Base-by-base conservation (phyloP, 345 rosid species). In the Linum lewisii region DNA sequence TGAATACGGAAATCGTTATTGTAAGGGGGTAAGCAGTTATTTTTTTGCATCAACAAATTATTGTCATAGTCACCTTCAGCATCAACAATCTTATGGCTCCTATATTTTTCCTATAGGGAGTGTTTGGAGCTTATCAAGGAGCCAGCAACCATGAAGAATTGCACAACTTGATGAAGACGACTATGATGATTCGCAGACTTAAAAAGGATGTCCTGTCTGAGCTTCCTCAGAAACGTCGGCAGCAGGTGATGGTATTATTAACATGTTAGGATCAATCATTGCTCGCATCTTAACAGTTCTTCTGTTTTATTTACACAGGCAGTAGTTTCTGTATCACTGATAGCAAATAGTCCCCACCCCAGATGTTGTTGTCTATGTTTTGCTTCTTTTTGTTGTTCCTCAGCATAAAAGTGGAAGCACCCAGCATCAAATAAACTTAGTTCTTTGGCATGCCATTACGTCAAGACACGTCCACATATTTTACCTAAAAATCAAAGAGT, bases 131-230 rank as follows among this genome's bases (percentile, higher is more conserved):
- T 54, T 92, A 86, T 78, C 96, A 92, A 80, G 98, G 96, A 56
- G 81, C 98, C 58, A 86, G 87, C 75, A 88, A 92, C 81, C 98
- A 92, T 73, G 98, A 92, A 42, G 98, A 92, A 75, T 78, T 92
- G 81, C 98, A 92, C 78, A 84, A 79, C 82, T 72, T 88, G 83
- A 88, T 92, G 81, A 92, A 86, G 84, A 90, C 96, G 71, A 92
- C 98, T 18, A 79, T 86, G 51, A 92, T 92, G 98, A 88, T 92
- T 66, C 84, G 98, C 63, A 83, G 98, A 69, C 87, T 84, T 54
- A 92, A 92, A 77, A 92, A 81, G 63, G 95, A 92, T 80, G 98
- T 92, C 65, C 93, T 92, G 61, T 34, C 75, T 54, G 76, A 92
- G 78, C 98, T 92, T 64, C 98, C 98, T 19, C 58, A 78, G 59